Base-by-base conservation (phyloP, 768 basidiomycete species). In the Coprinopsis marcescibilis region DNA sequence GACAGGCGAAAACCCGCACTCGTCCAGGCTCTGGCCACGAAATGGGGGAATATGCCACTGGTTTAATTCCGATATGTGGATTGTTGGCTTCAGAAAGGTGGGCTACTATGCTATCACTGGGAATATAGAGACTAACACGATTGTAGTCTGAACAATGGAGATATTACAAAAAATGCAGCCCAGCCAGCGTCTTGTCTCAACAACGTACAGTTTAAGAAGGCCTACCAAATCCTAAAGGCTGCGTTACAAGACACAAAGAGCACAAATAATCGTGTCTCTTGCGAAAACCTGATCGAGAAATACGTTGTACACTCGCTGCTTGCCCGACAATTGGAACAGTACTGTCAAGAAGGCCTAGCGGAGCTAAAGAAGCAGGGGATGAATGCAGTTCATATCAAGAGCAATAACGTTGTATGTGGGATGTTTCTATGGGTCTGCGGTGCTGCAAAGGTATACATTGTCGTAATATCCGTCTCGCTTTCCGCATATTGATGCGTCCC, bases 161-260 rank as follows among this genome's bases (percentile, higher is more conserved):
- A 43, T 5, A 43, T 43, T 7, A 43, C 41, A 4, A n/a, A 4
- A 5, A 4, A 24, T 4, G 24, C 41, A 3, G 41, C 41, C 17
- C 41, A 43, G 17, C 26, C 41, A 4, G 41, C 41, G 5, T 43
- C 41, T 4, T 43, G 41, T 19, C 27, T 43, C 6, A 43, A 43
- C 26, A 43, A 43, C 11, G 41, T 27, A 13, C 26, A 27, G 10
- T 43, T 43, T 27, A 26, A 43, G 13, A 43, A 30, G 26, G 41
- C 41, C 4, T 43, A 29, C 17, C 41, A 43, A 19, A 27, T 43
- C 26, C 14, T 43, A 19, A 43, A 21, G 14, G 10, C 41, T 15
- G 41, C 17, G 3, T 27, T 43, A 17, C 41, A 43, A 21, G 41
- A 19, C 7, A 25, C 11, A 8, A 21, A 5, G 5, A 27, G 4